These are phyloP conservation scores for Lodderomyces orthopsilosis DNA, from an alignment of 1,139 yeast species.

Conservation along the genomic window DNA sequence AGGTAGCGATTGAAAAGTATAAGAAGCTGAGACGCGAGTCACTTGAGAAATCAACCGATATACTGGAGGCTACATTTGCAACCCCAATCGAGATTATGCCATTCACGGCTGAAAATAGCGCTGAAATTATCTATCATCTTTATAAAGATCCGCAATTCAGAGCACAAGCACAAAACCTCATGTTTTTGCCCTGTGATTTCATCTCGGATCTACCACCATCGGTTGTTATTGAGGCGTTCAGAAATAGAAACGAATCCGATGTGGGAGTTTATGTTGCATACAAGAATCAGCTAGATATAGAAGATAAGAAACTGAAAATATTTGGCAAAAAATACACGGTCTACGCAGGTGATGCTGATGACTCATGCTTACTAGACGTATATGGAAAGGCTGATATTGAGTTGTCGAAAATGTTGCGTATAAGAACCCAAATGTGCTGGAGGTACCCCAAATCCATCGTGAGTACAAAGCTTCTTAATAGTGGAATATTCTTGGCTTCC, in stretches of 20 bases:
- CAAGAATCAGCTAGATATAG: constrained; percentile 66
- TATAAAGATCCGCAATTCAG: constrained; percentile 28
- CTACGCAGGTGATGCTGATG: constrained; percentile 49
- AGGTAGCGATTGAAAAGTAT: constrained; percentile 48
- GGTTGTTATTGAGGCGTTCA: constrained; percentile 76
- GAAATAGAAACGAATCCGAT: constrained; percentile 64
- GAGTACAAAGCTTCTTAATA: constrained; percentile 70
- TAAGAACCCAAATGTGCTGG: constrained; percentile 90
- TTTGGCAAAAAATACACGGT: constrained; percentile 49
- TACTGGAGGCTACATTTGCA: constrained; percentile 15
- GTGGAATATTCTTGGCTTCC: constrained; percentile 80
- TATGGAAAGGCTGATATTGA: constrained; percentile 66
- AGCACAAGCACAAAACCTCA: constrained; percentile 43
- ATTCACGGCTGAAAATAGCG: constrained; percentile 53
- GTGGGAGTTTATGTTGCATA: constrained; percentile 72
- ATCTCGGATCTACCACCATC: constrained; percentile 91
- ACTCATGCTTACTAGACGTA: constrained; percentile 61
- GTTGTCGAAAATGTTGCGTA: constrained; percentile 63
- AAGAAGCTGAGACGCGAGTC: constrained; percentile 12
- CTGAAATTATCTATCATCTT: constrained; percentile 55
- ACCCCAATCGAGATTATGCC: constrained; percentile 42
- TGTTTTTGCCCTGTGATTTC: constrained; percentile 88
- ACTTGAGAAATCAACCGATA: background rate
- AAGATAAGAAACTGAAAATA: constrained; percentile 64
- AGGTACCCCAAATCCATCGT: constrained; percentile 74